These are phyloP conservation scores for Xylariales sp. DNA, from an alignment of 2,329 filamentous ascomycete genomes.

Conservation along the genomic window DNA sequence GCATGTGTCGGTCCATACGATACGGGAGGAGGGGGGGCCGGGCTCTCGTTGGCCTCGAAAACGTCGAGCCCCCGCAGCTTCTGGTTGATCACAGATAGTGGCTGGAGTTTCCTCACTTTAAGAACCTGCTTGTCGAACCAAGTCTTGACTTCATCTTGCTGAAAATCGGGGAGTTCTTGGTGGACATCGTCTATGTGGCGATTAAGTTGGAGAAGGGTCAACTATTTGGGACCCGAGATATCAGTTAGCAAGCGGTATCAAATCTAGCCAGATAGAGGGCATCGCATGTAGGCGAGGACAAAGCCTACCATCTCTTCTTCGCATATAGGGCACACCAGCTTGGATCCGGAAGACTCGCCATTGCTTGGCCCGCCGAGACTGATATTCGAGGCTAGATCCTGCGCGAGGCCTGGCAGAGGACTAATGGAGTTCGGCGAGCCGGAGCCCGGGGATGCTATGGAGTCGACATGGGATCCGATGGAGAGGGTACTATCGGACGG, in stretches of 20 bases:
- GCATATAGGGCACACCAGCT: conserved; percentile 93
- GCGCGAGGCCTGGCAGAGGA: conserved; percentile 64
- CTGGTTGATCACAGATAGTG: conserved; percentile 85
- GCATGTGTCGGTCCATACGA: conserved; percentile 22
- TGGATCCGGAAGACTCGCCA: conserved; percentile 54
- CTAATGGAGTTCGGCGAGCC: conserved; percentile 36
- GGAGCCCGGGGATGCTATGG: conserved; percentile 54
- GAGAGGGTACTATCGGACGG: conserved; percentile 71
- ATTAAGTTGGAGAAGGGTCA: conserved; percentile 91
- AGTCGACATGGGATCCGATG: conserved; percentile 58
- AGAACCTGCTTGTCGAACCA: conserved; percentile 95
- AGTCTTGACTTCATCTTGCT: conserved; percentile 92
- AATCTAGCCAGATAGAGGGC: too few relatives aligned
- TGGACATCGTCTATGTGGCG: conserved; percentile 82
- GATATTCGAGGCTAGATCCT: conserved; percentile 79
- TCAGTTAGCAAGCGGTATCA: too few relatives aligned
- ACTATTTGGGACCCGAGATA: too few relatives aligned
- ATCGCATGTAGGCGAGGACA: conserved; percentile 18
- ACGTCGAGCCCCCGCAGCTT: conserved; percentile 89
- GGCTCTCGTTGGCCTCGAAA: conserved; percentile 84
- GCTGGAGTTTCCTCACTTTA: conserved; percentile 90
- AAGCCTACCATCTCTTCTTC: conserved; percentile 85
- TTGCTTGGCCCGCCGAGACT: conserved; percentile 56
- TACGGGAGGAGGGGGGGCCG: conserved; percentile 27
- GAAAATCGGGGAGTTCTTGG: conserved; percentile 80